Evolutionary conservation across 768 basidiomycete species (phyloP), one percentile per base, ranked within the genome.

Genomic region (Boletus vinaceobasis): DNA sequence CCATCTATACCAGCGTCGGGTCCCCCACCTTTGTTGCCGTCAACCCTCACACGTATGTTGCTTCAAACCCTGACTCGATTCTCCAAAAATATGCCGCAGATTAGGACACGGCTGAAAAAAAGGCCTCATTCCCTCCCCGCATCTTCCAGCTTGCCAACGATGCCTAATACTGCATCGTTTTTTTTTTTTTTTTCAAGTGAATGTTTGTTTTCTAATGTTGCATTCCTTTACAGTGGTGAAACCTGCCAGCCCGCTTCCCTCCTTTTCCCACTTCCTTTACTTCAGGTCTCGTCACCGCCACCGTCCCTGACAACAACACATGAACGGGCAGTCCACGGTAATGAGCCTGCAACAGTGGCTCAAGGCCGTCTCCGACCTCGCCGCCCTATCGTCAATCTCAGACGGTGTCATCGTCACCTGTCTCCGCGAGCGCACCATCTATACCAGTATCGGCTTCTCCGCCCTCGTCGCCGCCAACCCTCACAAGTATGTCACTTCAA

Each of bases 101-200:
- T 65, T 93, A 90, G 39, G 85, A 91, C 63, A 85, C 88, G 7
- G 74, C 79, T 10, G 79, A 81, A 44, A 79, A 81, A 62, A 86
- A 83, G 69, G 76, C 78, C 50, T 70, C 71, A 11, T 75, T 86
- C 3, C 81, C 85, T 33, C 96, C 96, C 3, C 96, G 98, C 65
- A 85, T 98, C 43, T 98, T 96, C 70, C 88, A 93, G 65, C 77
- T 93, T 43, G 90, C 92, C 7, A 87, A 92, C 63, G 88, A 90
- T 73, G 87, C 91, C 5, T 97, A 95, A 73, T 97, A 94, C 69
- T n/a, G n/a, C n/a, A n/a, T n/a, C 23, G 23, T 23, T 23, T 23
- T 23, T 23, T 23, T 23, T 23, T 23, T 23, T 23, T 23, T 23
- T 23, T 23, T 23, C 23, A 23, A 23, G 23, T 23, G 23, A 23